Evolutionary conservation across 768 basidiomycete genomes (phyloP), one percentile per base, ranked within the genome.

Genomic region (Termitomyces sp.): DNA sequence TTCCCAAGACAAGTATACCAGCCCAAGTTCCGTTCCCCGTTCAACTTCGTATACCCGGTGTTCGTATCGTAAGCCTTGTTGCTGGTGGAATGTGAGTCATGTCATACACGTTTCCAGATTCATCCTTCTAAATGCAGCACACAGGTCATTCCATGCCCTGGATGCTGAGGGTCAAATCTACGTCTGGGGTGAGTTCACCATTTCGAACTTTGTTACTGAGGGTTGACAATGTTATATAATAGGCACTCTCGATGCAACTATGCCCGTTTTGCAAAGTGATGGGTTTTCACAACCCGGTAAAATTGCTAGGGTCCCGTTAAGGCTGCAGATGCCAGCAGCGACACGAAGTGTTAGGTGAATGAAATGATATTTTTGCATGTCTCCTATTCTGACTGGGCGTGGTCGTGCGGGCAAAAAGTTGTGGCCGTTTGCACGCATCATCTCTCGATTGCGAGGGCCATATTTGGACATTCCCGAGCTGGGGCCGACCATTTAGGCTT

Each of bases 81-180:
- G 89, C 92, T 0, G 87, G 90, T 19, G 93, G 93, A 64, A 93
- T 88, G 92, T 90, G 63, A 59, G 83, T 37, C 15, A 37, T 15
- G 35, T 70, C 32, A 26, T 50, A 53, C 44, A 5, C 38, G 40
- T 32, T 43, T 46, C n/a, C 28, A 49, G 11, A 21, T 26, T 45
- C 46, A 42, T 42, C 45, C 21, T 17, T 45, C 22, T 47, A 38
- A 34, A 17, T 57, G 41, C 51, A 15, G 35, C 21, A 30, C 19
- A 50, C 56, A 93, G 90, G 90, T 90, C 86, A 32, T 95, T 93
- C 69, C 87, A 93, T 63, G 91, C 90, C 2, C 70, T 95, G 40
- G 89, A 93, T 67, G 84, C 88, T 1, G 68, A 79, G 47, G 93
- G 93, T 7, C 69, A 72, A 32, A 70, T 95, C 22, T 78, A 85